Conservation (phyloP, 371 early-diverging fungal genomes). For the Mortierella polycephala region DNA sequence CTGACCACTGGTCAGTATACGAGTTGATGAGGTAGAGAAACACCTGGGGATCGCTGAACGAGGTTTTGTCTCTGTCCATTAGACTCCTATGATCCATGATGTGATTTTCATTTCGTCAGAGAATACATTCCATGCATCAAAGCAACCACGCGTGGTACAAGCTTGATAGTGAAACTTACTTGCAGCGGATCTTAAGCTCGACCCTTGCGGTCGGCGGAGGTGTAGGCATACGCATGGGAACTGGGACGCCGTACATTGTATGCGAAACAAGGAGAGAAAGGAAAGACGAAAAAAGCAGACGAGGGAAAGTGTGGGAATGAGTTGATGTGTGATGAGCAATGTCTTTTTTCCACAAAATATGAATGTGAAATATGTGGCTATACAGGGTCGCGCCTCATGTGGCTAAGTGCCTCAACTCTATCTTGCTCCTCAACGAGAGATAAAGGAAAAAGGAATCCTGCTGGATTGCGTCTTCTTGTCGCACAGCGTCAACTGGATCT, state of each 20-base stretch:
- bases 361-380: too few species aligned
- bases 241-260: neutral
- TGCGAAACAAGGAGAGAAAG: too few species aligned
- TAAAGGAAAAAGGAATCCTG: too few species aligned
- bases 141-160: neutral
- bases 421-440: too few species aligned
- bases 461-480: too few species aligned
- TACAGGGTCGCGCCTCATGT: too few species aligned
- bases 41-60: slow-evolving; percentile 42
- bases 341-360: too few species aligned
- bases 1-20: slow-evolving; percentile 16
- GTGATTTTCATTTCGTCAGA: neutral
- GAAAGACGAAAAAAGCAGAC: neutral
- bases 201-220: slow-evolving; percentile 18
- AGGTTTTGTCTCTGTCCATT: slow-evolving; percentile 13
- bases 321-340: too few species aligned
- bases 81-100: slow-evolving; percentile 7
- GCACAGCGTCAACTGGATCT: too few species aligned
- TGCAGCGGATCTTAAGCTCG: slow-evolving; percentile 39
- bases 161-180: slow-evolving; percentile 12
- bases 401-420: too few species aligned
- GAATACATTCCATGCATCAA: neutral
- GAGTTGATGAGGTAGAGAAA: slow-evolving; percentile 28
- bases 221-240: neutral
- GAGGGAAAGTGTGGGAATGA: neutral